Evolutionary conservation across 2,329 filamentous ascomycete species (phyloP), one percentile per base, ranked within the genome.

Genomic region (Talaromyces sp.): DNA sequence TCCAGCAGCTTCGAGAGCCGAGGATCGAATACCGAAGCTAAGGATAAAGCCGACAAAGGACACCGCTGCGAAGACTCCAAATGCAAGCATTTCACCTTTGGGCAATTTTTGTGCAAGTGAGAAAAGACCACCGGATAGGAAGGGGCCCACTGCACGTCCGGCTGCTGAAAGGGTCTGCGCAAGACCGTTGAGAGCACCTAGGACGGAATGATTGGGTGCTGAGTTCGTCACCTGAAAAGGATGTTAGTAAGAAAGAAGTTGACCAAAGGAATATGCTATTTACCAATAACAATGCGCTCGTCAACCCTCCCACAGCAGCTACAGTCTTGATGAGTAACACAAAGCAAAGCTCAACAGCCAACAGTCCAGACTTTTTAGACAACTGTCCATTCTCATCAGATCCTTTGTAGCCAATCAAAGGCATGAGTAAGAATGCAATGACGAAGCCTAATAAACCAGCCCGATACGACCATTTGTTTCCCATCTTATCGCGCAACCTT

Each of bases 81-180:
- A 99, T 0, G 91, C 88, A 4, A 98, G 78, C 1, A 88, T 87
- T 76, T 97, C 93, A 1, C 95, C 94, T 2, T 89, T 90, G 11
- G 84, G 81, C 5, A 97, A 83, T 58, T 85, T 84, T 0, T 87
- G 89, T 0, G 92, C 89, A 0, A 94, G 81, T 0, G 92, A 92
- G 76, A 96, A 99, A 0, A 99, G 82, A 0, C 88, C 88, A 0
- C 95, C 95, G 0, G 93, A 95, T 0, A 96, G 81, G 69, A 98
- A 93, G 0, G 95, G 95, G 0, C 95, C 95, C 0, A 92, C 85
- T 50, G 93, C 93, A 66, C 95, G 88, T 9, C 95, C 95, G 0
- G 91, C 92, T 0, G 95, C 95, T 0, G 92, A 96, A 0, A 99
- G 86, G 0, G 93, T 97, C 77, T 99, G 95, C 0, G 95, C 95